A percentile compares a stretch with the other conserved stretches of the same genome.
phyloP scores from a whole-genome alignment of 2,329 filamentous ascomycete genomes.

The Pseudogymnoascus sp. region DNA sequence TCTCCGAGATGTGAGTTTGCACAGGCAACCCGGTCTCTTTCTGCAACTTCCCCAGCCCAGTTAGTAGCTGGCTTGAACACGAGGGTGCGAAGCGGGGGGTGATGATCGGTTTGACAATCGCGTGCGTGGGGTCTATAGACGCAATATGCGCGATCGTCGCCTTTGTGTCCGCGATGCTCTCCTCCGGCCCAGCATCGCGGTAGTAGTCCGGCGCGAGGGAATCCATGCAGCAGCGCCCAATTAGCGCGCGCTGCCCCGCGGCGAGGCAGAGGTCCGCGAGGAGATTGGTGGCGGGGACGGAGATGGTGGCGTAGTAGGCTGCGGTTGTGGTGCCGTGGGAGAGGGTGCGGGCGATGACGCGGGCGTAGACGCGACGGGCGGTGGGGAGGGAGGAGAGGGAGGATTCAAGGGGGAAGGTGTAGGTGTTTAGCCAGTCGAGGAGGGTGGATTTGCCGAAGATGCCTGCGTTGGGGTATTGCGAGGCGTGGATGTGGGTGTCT shows the following conservation, averaged over 20 bases:
- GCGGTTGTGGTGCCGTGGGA: slow-evolving; percentile 88
- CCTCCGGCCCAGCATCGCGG: slow-evolving; percentile 59
- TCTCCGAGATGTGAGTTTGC: slow-evolving; percentile 90
- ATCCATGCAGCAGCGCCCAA: slow-evolving; percentile 97
- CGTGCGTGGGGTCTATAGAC: slow-evolving; percentile 56
- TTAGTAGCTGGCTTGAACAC: slow-evolving; percentile 55
- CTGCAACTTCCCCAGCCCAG: slow-evolving; percentile 57
- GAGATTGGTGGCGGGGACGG: slow-evolving; percentile 82
- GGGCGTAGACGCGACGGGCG: slow-evolving; percentile 66
- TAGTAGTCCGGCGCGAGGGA: slow-evolving; percentile 70
- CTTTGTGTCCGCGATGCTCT: slow-evolving; percentile 48
- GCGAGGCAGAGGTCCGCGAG: slow-evolving; percentile 76
- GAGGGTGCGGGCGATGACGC: slow-evolving; percentile 72
- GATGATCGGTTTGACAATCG: slow-evolving; percentile 69
- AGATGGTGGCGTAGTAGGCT: slow-evolving; percentile 88
- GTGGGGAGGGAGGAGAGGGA: slow-evolving; percentile 58
- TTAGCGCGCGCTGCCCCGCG: slow-evolving; percentile 78
- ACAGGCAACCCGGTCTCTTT: slow-evolving; percentile 56
- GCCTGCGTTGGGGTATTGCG: slow-evolving; percentile 89
- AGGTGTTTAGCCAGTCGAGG: slow-evolving; percentile 85
- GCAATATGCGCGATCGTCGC: slow-evolving; percentile 59
- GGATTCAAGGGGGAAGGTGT: slow-evolving; percentile 89
- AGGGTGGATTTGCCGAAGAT: slow-evolving; percentile 92
- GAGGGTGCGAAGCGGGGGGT: slow-evolving; percentile 64
- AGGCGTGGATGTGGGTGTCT: slow-evolving; percentile 94